Conservation (phyloP, 108 stramenopile species). For the Schizochytrium sp. region DNA sequence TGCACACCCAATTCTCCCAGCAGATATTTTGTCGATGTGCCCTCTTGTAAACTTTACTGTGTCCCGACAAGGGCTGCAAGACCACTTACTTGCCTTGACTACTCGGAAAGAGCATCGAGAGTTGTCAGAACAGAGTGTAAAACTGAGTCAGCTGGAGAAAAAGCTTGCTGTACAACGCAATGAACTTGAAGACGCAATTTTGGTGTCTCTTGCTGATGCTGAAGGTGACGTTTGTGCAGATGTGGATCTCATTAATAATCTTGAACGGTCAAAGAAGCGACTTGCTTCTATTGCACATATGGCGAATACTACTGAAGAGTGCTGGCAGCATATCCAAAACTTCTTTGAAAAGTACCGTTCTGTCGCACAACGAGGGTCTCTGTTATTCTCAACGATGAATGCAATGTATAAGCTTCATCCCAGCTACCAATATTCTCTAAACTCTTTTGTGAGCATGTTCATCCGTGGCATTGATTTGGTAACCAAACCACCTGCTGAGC, state of each 20-base stretch:
- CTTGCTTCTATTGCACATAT: slow-evolving; percentile 81
- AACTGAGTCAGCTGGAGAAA: slow-evolving; percentile 82
- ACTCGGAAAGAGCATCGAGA: slow-evolving; percentile 84
- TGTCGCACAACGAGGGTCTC: slow-evolving; percentile 81
- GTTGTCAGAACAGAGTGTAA: slow-evolving; percentile 76
- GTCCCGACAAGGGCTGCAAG: slow-evolving; percentile 81
- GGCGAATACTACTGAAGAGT: slow-evolving; percentile 74
- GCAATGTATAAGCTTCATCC: slow-evolving; percentile 84
- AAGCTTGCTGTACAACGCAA: slow-evolving; percentile 86
- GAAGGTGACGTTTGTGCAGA: slow-evolving; percentile 84
- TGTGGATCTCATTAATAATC: slow-evolving; percentile 81
- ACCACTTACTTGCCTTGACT: slow-evolving; percentile 83
- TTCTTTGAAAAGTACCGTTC: slow-evolving; percentile 83
- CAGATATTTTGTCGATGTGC: slow-evolving; percentile 86
- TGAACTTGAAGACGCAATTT: slow-evolving; percentile 86
- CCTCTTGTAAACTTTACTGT: slow-evolving; percentile 87
- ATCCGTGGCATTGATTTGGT: slow-evolving; percentile 82
- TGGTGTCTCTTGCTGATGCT: slow-evolving; percentile 81
- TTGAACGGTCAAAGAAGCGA: slow-evolving; percentile 83
- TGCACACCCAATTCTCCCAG: slow-evolving; percentile 84
- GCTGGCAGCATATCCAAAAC: slow-evolving; percentile 74
- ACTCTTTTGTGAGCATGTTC: slow-evolving; percentile 83
- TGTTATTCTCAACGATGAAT: slow-evolving; percentile 87
- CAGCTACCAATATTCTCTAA: slow-evolving; percentile 86
- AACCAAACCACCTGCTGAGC: slow-evolving; percentile 25